These are phyloP conservation scores for Xerophyta viscosa DNA, from an alignment of 106 monocot genomes.

Conservation along the genomic window DNA sequence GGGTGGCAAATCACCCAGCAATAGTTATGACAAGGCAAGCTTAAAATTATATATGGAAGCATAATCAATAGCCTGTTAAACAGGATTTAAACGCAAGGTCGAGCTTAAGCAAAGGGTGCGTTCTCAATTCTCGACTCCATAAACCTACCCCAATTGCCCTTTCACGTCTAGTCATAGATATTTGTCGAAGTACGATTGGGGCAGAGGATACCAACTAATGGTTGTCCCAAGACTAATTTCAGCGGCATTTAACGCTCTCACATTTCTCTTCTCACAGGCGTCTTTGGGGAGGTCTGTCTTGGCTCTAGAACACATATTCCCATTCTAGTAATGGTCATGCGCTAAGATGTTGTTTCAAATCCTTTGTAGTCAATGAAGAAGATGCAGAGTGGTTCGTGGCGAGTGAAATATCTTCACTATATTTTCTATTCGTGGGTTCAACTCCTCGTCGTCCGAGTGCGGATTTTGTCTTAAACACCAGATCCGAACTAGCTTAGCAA, in stretches of 20 bases:
- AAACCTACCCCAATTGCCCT: conserved; percentile 73
- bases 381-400: no score
- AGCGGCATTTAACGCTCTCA: no score
- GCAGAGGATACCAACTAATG: conserved; percentile 94
- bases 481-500: no score
- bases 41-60: not conserved
- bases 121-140: conserved; percentile 69
- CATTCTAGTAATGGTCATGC: conserved; percentile 92
- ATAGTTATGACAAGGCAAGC: no score
- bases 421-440: conserved; percentile 89
- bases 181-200: conserved; percentile 93
- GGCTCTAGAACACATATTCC: conserved; percentile 71
- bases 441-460: conserved; percentile 93
- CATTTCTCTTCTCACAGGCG: no score
- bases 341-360: conserved; percentile 77
- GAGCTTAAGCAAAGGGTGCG: no score
- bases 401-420: conserved; percentile 97
- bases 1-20: no score
- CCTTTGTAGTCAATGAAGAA: conserved; percentile 74
- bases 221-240: no score
- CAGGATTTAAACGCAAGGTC: conserved; percentile 84
- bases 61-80: conserved; percentile 54
- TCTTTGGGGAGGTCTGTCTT: no score
- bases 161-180: conserved; percentile 94
- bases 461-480: conserved; percentile 88